Base-by-base conservation (phyloP, 805 yeast genomes). In the Cyberlindnera meyerae region DNA sequence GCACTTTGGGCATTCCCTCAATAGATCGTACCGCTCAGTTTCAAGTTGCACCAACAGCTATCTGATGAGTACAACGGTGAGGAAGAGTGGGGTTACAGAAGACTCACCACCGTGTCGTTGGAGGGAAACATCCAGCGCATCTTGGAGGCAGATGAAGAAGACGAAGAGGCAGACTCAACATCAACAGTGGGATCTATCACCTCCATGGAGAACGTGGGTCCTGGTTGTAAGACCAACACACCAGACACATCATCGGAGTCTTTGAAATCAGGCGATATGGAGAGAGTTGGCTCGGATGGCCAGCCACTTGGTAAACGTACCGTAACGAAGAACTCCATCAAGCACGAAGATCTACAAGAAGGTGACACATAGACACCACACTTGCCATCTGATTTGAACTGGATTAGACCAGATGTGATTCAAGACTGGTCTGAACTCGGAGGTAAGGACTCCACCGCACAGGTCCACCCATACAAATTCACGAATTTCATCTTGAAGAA, bases 1-100 rank as follows among this genome's bases (percentile, higher is more conserved):
- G 97, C 97, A 1, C 71, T 84, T 16, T 89, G 97, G 95, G 97
- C 97, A 0, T 93, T 93, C 60, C 98, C 98, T 1, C 88, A 82
- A 50, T 96, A 86, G 58, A 77, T 90, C 34, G 97, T 88, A 7
- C 93, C 95, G 0, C 66, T 90, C 37, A 81, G 94, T 32, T 93
- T 88, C 63, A 73, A 75, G 45, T 68, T 90, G 44, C 98, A 90
- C 63, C 86, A 82, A 52, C 82, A 88, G 41, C 69, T 90, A 30
- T 75, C 95, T 7, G 78, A 80, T 40, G 71, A 77, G 61, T 85
- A 77, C 59, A 72, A 78, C 48, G 98, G 98, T n/a, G 88, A 67
- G 31, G 68, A 71, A 27, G 82, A 82, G 49, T 90, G 97, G 97
- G 97, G 95, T 18, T 90, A 87, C 58, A 77, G 97, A 61, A 65